phyloP scores from a whole-genome alignment of 139 green algal species.

The Micractinium sp. region DNA sequence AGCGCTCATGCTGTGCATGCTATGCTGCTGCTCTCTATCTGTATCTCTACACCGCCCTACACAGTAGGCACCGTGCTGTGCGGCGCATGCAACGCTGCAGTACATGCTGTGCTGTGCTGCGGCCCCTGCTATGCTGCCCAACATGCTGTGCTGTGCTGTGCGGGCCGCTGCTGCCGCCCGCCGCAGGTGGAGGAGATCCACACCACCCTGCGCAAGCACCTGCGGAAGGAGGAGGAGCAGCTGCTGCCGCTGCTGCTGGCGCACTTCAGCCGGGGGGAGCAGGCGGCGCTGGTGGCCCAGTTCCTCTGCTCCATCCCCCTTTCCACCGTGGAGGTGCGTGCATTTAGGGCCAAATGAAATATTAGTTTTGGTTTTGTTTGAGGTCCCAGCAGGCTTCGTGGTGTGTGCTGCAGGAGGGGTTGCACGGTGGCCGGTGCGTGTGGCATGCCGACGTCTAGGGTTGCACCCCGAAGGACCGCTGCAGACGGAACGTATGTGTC shows the following conservation, averaged over 20 bases:
- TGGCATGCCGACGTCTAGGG: too few species aligned
- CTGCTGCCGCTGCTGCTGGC: slow-evolving; percentile 92
- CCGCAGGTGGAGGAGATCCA: slow-evolving; percentile 66
- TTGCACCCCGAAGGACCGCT: too few species aligned
- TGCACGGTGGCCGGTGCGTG: too few species aligned
- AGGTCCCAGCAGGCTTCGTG: too few species aligned
- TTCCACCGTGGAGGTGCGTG: slow-evolving; percentile 65
- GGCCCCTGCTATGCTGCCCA: slow-evolving; percentile 50
- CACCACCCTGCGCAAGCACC: slow-evolving; percentile 90
- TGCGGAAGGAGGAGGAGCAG: slow-evolving; percentile 97
- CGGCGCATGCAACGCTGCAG: background rate
- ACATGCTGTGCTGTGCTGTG: background rate
- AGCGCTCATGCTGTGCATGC: background rate
- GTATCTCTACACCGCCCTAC: too few species aligned
- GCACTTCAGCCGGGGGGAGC: slow-evolving; percentile 85
- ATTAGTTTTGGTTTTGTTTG: too few species aligned
- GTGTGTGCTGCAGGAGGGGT: too few species aligned
- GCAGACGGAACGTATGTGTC: too few species aligned
- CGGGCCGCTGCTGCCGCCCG: background rate
- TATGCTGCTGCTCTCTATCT: slow-evolving; percentile 3
- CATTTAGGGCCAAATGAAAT: too few species aligned
- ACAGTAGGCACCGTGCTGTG: too few species aligned
- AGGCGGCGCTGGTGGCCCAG: slow-evolving; percentile 89
- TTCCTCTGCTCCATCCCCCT: slow-evolving; percentile 97
- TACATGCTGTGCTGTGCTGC: slow-evolving; percentile 41